Conservation (phyloP, 441 rosid species). For the Croton setiger region DNA sequence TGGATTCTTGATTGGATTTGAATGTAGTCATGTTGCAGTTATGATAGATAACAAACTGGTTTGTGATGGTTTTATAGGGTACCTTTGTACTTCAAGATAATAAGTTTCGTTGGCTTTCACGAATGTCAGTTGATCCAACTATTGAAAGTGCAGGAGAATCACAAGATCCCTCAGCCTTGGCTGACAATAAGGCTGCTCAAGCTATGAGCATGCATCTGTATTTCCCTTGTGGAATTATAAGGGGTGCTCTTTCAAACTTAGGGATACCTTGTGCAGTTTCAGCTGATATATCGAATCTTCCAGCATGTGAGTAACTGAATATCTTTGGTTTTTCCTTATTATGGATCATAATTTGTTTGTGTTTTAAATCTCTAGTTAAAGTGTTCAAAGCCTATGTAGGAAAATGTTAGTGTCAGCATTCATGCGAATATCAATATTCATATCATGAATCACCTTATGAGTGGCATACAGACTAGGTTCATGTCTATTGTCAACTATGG, state of each 20-base stretch:
- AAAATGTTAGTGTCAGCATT: background rate
- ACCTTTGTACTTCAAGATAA: conserved; percentile 98
- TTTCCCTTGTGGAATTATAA: conserved; percentile 95
- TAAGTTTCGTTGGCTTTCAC: conserved; percentile 82
- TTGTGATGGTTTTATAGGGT: conserved; percentile 54
- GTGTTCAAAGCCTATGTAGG: background rate
- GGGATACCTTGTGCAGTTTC: conserved; percentile 97
- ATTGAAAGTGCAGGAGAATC: conserved; percentile 41
- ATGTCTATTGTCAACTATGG: background rate
- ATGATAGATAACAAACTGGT: background rate
- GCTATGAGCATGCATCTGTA: conserved; percentile 81
- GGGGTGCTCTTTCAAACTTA: conserved; percentile 95
- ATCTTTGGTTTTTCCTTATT: background rate
- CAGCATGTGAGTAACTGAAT: conserved; percentile 64
- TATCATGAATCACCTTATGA: background rate
- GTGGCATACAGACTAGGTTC: background rate
- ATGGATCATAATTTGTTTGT: background rate
- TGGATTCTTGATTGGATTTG: background rate
- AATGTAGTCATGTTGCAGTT: background rate
- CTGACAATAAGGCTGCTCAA: conserved; percentile 66
- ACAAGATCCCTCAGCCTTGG: conserved; percentile 46
- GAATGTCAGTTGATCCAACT: conserved; percentile 62
- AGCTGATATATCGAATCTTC: conserved; percentile 91
- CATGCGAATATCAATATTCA: background rate
- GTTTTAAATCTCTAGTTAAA: background rate